Conservation (phyloP, 345 rosid species). For the Pistacia vera region DNA sequence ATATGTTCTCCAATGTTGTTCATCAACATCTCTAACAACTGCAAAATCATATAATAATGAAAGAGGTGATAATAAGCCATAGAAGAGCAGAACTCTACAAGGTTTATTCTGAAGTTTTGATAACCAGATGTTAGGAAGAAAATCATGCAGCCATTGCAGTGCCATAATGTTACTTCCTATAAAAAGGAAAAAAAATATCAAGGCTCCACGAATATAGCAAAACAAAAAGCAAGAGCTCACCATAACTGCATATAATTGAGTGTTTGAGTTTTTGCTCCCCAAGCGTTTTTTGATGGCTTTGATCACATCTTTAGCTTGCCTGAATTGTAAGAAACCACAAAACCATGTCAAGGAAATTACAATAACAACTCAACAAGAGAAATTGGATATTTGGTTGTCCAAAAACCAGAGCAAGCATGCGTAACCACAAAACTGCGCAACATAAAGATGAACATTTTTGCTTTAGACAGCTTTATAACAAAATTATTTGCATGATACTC, state of each 20-base stretch:
- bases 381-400: neutral
- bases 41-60: constrained; percentile 22
- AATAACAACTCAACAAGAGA: neutral
- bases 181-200: neutral
- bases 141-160: neutral
- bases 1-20: constrained; percentile 83
- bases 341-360: constrained; percentile 4
- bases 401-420: neutral
- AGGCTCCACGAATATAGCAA: neutral
- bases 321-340: constrained; percentile 28
- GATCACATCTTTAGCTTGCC: constrained; percentile 81
- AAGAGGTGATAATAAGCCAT: neutral
- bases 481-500: neutral
- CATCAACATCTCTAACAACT: constrained; percentile 97
- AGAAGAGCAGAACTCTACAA: neutral
- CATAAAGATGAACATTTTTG: neutral
- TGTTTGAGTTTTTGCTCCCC: constrained; percentile 65
- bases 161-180: neutral
- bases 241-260: constrained; percentile 81
- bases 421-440: neutral
- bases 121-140: neutral
- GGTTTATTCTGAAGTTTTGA: neutral
- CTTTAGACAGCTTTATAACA: neutral
- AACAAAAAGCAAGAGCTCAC: constrained; percentile 40
- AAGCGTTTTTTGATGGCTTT: constrained; percentile 90